Evolutionary conservation across 495 filamentous ascomycete species (phyloP).

Genomic region (Penicillium simplicissimum): DNA sequence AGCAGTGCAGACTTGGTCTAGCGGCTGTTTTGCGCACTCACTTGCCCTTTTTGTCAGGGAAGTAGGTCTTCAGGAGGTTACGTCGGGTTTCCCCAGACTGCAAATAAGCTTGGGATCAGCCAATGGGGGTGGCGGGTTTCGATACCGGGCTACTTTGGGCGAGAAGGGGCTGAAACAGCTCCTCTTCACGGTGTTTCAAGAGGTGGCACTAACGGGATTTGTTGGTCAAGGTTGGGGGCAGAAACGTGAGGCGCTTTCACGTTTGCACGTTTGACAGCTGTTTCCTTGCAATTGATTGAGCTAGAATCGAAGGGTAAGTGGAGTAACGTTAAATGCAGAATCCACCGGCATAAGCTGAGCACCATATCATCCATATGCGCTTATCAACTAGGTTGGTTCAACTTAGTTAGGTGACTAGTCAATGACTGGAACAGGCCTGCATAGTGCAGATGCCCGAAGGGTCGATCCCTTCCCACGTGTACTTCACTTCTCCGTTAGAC

Average conservation of each 20-base stretch:
- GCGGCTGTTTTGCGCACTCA: neutral
- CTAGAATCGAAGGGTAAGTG: neutral
- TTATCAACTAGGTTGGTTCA: too few species aligned
- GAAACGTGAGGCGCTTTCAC: too few species aligned
- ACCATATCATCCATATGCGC: neutral
- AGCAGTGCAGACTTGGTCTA: neutral
- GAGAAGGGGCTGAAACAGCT: slow-evolving; percentile 15
- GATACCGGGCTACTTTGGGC: neutral
- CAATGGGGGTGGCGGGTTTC: neutral
- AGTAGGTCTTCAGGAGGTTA: slow-evolving; percentile 6
- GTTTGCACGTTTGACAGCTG: too few species aligned
- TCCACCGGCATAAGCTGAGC: neutral
- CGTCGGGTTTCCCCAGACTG: slow-evolving; percentile 5
- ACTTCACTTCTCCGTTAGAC: neutral
- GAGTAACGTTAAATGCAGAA: neutral
- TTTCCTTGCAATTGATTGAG: neutral
- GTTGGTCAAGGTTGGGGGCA: too few species aligned
- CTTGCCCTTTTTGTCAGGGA: neutral
- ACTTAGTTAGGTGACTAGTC: too few species aligned
- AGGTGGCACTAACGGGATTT: neutral
- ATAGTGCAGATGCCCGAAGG: neutral
- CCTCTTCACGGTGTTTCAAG: neutral
- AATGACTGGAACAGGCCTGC: neutral
- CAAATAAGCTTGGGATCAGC: neutral
- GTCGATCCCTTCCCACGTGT: neutral